Evolutionary conservation across 2,329 filamentous ascomycete genomes (phyloP).

Genomic region (Rhinocladiella mackenziei): DNA sequence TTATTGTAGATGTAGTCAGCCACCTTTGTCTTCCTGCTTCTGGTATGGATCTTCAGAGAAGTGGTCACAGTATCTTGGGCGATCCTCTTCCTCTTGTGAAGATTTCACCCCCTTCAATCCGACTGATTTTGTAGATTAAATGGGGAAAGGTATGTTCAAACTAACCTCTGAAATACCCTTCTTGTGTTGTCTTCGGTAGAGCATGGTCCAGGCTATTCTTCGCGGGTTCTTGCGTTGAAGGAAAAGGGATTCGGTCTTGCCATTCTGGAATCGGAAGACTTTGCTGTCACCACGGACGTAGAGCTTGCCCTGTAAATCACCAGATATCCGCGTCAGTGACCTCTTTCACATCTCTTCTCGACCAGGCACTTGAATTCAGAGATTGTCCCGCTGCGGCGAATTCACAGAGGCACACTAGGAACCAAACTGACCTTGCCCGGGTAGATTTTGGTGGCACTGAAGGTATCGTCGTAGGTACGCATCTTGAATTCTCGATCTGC

Average conservation of each 20-base stretch:
- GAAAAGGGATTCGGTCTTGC: conserved; percentile 99
- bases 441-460: conserved; percentile 75
- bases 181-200: conserved; percentile 98
- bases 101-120: too few species aligned
- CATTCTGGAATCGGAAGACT: conserved; percentile 99
- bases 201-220: conserved; percentile 96
- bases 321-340: conserved; percentile 16
- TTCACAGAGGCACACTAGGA: too few species aligned
- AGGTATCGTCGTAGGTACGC: conserved; percentile 75
- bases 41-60: too few species aligned
- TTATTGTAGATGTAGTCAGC: conserved; percentile 32
- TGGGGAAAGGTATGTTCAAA: conserved; percentile 20
- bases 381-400: too few species aligned
- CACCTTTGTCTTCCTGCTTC: too few species aligned
- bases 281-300: conserved; percentile 99
- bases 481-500: conserved; percentile 53
- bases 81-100: neutral
- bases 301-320: conserved; percentile 79
- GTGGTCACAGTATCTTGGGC: neutral
- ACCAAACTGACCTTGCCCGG: conserved; percentile 66
- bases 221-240: conserved; percentile 99
- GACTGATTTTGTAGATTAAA: too few species aligned
- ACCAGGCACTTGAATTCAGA: too few species aligned
- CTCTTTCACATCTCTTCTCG: too few species aligned
- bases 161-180: conserved; percentile 99